A percentile compares a stretch with the other conserved stretches of the same genome.
Evolutionary conservation across 495 filamentous ascomycete genomes (phyloP).

Genomic region (Penicillium cosmopolitanum): DNA sequence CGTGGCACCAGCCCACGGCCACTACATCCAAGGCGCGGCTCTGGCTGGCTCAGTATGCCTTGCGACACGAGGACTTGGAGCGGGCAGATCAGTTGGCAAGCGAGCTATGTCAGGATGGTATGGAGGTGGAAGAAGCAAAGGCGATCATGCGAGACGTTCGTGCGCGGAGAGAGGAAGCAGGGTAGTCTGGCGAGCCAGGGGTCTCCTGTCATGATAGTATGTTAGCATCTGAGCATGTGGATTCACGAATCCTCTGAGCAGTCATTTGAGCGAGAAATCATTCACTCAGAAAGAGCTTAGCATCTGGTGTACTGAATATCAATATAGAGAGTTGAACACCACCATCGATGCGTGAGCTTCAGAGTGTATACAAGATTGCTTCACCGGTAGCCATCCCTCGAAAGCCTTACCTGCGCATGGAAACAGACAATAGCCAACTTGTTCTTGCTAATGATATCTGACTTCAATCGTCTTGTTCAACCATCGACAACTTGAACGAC

Average conservation of each 20-base stretch:
- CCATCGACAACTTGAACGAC: too few species aligned
- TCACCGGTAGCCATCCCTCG: too few species aligned
- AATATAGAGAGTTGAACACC: too few species aligned
- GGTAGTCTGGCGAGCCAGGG: conserved; percentile 5
- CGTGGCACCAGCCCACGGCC: conserved; percentile 64
- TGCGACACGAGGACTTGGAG: conserved; percentile 70
- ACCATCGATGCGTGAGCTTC: too few species aligned
- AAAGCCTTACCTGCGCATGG: too few species aligned
- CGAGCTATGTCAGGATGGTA: conserved; percentile 93
- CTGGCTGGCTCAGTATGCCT: conserved; percentile 88
- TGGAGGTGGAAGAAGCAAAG: conserved; percentile 98
- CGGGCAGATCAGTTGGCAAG: conserved; percentile 80
- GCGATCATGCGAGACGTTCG: conserved; percentile 88
- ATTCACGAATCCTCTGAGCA: neutral
- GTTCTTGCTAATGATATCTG: neutral
- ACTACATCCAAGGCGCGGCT: conserved; percentile 90
- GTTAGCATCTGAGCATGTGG: neutral
- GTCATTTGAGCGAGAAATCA: neutral
- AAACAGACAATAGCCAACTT: neutral
- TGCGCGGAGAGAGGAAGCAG: conserved; percentile 67
- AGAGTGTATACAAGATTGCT: too few species aligned
- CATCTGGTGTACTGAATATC: too few species aligned
- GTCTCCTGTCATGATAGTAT: conserved; percentile 23
- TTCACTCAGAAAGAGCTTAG: neutral
- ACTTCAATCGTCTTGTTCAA: too few species aligned